These are phyloP conservation scores for Daedaleopsis nitida DNA, from an alignment of 768 basidiomycete genomes.

Conservation along the genomic window DNA sequence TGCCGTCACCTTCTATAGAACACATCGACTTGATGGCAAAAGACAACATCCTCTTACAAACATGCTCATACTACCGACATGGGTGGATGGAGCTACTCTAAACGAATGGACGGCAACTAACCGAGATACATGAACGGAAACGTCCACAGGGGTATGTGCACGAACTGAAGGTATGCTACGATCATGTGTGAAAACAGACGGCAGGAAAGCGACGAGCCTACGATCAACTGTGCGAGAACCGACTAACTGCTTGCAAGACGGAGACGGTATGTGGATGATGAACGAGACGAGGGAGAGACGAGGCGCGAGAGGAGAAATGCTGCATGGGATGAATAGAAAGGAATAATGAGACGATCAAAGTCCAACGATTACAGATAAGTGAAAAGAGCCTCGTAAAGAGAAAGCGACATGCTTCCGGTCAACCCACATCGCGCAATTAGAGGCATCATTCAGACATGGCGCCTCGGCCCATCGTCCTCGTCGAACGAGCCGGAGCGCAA, in stretches of 20 bases:
- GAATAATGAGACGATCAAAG: conserved; percentile 20
- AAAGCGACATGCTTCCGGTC: not conserved
- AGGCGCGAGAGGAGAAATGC: not conserved
- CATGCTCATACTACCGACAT: not conserved
- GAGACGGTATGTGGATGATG: not conserved
- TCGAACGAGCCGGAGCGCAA: conserved; percentile 78
- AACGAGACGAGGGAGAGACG: not conserved
- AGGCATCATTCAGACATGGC: conserved; percentile 14
- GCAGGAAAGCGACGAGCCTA: not conserved
- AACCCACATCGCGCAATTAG: not conserved
- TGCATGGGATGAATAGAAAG: not conserved
- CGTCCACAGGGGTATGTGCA: conserved; percentile 17
- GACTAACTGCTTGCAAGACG: not conserved
- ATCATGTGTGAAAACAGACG: not conserved
- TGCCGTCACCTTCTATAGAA: no score
- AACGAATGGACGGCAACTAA: conserved; percentile 9
- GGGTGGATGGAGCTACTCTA: not conserved
- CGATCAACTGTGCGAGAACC: not conserved
- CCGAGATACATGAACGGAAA: not conserved
- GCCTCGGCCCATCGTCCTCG: conserved; percentile 40
- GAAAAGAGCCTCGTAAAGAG: not conserved
- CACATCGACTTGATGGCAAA: no score
- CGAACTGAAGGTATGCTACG: conserved; percentile 18
- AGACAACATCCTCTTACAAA: not conserved
- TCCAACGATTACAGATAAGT: conserved; percentile 1